Evolutionary conservation across 1,284 basidiomycete species (phyloP), one percentile per base, ranked within the genome.

Genomic region (Thecaphora thlaspeos): DNA sequence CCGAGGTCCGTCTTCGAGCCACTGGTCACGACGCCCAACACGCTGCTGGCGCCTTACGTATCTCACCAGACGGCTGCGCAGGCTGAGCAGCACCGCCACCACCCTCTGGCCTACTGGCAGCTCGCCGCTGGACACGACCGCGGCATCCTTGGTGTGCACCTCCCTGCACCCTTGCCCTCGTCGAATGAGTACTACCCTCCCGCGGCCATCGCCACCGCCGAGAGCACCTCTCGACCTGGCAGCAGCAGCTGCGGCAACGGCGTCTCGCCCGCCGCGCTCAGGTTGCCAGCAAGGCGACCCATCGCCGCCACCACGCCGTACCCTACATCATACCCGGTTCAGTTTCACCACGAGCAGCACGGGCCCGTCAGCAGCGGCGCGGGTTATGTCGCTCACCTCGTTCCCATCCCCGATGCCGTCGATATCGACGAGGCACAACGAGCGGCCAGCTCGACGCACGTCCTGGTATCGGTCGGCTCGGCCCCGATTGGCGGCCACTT

Each of bases 71-170:
- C 48, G 21, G 48, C 48, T 14, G 55, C 42, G 1, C 41, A 45
- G 15, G 41, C 34, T 14, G 38, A 59, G 44, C 47, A 45, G n/a
- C 17, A 52, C 19, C 59, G 61, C 45, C 61, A 63, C 30, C 51
- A 63, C 23, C 60, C 64, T 5, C 51, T 63, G 7, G 55, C 64
- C 2, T 68, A 63, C 51, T 68, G 61, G 60, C 64, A 63, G 23
- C 46, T 63, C 28, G 61, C 61, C 12, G 60, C 61, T 19, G 61
- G 61, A 5, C 51, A 68, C 48, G 57, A 68, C 26, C 50, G 60
- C 34, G 63, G 63, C 12, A 66, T 66, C 38, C 34, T 66, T 28
- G 63, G 63, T 24, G 48, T 66, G n/a, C 63, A 66, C 51, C 61
- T 66, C 46, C 63, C 63, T 21, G 55, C 58, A 17, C 51, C 55